Evolutionary conservation across 257 asterid species (phyloP).

Genomic region (Avicennia marina): DNA sequence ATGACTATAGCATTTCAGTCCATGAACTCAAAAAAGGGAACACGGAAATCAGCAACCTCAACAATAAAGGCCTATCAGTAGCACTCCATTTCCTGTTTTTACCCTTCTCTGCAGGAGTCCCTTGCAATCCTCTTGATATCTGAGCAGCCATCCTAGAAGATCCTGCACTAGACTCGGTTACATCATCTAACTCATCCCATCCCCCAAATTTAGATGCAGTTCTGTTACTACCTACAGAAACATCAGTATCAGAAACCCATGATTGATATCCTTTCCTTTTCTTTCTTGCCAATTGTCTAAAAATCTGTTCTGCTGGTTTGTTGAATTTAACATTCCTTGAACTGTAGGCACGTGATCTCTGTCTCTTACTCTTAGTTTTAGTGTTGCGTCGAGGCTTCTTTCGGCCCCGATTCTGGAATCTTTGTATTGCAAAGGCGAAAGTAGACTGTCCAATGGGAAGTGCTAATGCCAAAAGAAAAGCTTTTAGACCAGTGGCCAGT

Average conservation of each 20-base stretch:
- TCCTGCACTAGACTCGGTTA: conserved; percentile 18
- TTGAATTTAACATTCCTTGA: conserved; percentile 28
- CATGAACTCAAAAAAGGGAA: conserved; percentile 72
- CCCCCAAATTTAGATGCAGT: conserved; percentile 47
- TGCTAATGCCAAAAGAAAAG: conserved; percentile 73
- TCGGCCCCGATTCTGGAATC: conserved; percentile 25
- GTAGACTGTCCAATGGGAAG: conserved; percentile 68
- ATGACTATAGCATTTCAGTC: conserved; percentile 43
- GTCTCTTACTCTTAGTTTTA: conserved; percentile 26
- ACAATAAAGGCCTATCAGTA: conserved; percentile 41
- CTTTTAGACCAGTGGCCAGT: conserved; percentile 61
- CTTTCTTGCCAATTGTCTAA: conserved; percentile 20
- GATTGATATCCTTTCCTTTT: conserved; percentile 39
- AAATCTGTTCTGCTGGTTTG: conserved; percentile 20
- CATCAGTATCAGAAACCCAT: conserved; percentile 32
- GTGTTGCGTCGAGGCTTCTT: conserved; percentile 23
- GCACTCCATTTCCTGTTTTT: conserved; percentile 16
- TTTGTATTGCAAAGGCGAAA: conserved; percentile 51
- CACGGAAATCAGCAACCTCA: conserved; percentile 56
- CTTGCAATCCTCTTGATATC: conserved; percentile 20
- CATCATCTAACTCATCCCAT: conserved; percentile 70
- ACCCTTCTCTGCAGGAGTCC: conserved; percentile 24
- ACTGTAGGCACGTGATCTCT: conserved; percentile 26
- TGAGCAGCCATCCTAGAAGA: conserved; percentile 25
- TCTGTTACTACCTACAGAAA: conserved; percentile 15